phyloP scores from a whole-genome alignment of 768 basidiomycete genomes.

The Pisolithus albus region DNA sequence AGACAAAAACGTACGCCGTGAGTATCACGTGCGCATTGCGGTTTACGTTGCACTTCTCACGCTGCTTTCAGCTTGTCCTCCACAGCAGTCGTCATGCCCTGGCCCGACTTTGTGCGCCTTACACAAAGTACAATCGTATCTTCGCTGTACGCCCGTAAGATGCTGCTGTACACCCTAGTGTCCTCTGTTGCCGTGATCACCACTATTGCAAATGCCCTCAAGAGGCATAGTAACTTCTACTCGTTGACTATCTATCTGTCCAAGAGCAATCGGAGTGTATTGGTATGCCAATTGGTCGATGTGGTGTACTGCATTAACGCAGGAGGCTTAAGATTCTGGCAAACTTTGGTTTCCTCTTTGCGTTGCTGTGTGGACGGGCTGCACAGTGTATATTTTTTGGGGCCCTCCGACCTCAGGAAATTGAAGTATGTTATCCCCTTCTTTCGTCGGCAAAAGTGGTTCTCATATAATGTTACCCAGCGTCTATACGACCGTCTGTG shows the following conservation, averaged over 20 bases:
- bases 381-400: conserved; percentile 92
- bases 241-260: conserved; percentile 89
- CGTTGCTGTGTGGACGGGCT: conserved; percentile 67
- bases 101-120: conserved; percentile 44
- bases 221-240: conserved; percentile 87
- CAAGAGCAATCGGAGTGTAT: conserved; percentile 84
- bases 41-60: no score
- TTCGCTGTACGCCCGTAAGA: conserved; percentile 52
- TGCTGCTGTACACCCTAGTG: conserved; percentile 60
- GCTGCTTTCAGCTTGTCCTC: background rate
- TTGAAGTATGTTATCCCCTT: conserved; percentile 59
- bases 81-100: conserved; percentile 35
- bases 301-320: conserved; percentile 1
- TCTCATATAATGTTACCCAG: conserved; percentile 32
- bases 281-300: conserved; percentile 46
- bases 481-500: conserved; percentile 92
- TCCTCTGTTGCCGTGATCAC: conserved; percentile 66
- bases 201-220: conserved; percentile 73
- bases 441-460: background rate
- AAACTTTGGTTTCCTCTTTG: conserved; percentile 80
- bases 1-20: no score
- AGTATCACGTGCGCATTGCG: no score
- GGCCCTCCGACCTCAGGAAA: conserved; percentile 73
- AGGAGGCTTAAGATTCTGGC: conserved; percentile 61
- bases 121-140: conserved; percentile 43